Evolutionary conservation across 1,284 basidiomycete species (phyloP), one percentile per base, ranked within the genome.

Genomic region (Ustilago trichophora): DNA sequence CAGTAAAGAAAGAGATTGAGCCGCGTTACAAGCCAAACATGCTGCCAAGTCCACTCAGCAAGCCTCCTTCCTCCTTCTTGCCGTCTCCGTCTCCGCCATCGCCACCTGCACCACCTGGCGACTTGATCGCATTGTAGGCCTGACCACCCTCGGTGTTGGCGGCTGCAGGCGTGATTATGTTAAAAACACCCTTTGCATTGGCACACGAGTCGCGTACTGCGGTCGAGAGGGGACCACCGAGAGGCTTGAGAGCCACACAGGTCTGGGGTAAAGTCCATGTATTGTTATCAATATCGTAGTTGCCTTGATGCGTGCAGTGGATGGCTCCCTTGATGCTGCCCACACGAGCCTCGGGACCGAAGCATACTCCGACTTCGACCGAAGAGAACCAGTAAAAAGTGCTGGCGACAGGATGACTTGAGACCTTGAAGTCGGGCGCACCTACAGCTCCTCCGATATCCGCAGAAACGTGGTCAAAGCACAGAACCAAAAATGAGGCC

Each of bases 351-450:
- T 45, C 24, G 2, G 65, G 65, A 11, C 4, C 34, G 58, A 57
- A 68, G 58, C 65, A 68, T 6, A 68, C 58, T 19, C 57, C 65
- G 1, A 68, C 32, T 32, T 68, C 65, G 37, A 68, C 65, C 6
- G 65, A 62, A 9, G 65, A 62, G 47, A 62, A 68, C 57, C 57
- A 68, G 50, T 49, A n/a, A n/a, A n/a, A n/a, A n/a, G n/a, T n/a
- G n/a, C n/a, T n/a, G n/a, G n/a, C n/a, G n/a, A n/a, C n/a, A n/a
- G n/a, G n/a, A n/a, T n/a, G n/a, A n/a, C n/a, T n/a, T n/a, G n/a
- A n/a, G n/a, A n/a, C n/a, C n/a, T n/a, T n/a, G n/a, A n/a, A n/a
- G n/a, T n/a, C n/a, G n/a, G n/a, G n/a, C n/a, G n/a, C 43, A 11
- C 16, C 32, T 16, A 4, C 12, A 22, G 31, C 6, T 16, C 31